phyloP scores from a whole-genome alignment of 2,329 filamentous ascomycete genomes.

The Pseudocercospora cruenta region DNA sequence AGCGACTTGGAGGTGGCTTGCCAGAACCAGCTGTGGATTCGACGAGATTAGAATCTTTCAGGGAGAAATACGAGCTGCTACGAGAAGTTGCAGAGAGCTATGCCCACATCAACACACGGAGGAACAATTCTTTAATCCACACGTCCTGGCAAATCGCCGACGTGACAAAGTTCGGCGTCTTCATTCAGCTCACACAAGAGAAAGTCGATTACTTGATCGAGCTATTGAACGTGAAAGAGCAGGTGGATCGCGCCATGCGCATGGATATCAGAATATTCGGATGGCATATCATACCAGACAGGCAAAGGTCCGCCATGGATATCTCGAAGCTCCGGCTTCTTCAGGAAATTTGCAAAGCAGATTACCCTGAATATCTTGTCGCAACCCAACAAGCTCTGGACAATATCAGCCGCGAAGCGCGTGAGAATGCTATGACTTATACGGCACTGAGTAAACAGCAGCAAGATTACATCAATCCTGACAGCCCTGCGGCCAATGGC shows the following conservation, averaged over 20 bases:
- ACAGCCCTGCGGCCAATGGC: slow-evolving; percentile 5
- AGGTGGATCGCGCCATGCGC: slow-evolving; percentile 48
- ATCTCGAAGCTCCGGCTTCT: slow-evolving; percentile 50
- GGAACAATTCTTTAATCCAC: slow-evolving; percentile 36
- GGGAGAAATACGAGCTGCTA: slow-evolving; percentile 49
- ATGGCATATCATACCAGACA: slow-evolving; percentile 49
- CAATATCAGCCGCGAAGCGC: slow-evolving; percentile 44
- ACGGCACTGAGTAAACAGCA: slow-evolving; percentile 18
- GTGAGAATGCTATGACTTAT: slow-evolving; percentile 27
- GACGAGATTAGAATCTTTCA: slow-evolving; percentile 49
- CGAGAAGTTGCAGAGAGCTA: slow-evolving; percentile 43
- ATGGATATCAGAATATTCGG: slow-evolving; percentile 52
- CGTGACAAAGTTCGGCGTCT: slow-evolving; percentile 45
- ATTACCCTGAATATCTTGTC: slow-evolving; percentile 51
- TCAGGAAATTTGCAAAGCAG: slow-evolving; percentile 45
- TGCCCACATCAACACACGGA: slow-evolving; percentile 37
- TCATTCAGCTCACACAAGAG: slow-evolving; percentile 45
- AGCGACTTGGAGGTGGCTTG: slow-evolving; percentile 41
- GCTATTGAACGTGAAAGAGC: slow-evolving; percentile 48
- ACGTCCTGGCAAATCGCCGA: slow-evolving; percentile 49
- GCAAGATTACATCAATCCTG: slow-evolving; percentile 6
- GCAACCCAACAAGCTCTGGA: slow-evolving; percentile 48
- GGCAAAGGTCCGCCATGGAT: slow-evolving; percentile 39
- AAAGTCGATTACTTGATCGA: slow-evolving; percentile 51
- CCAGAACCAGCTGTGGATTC: slow-evolving; percentile 48